phyloP scores from a whole-genome alignment of 495 filamentous ascomycete species.

The Tetracladium setigerum region DNA sequence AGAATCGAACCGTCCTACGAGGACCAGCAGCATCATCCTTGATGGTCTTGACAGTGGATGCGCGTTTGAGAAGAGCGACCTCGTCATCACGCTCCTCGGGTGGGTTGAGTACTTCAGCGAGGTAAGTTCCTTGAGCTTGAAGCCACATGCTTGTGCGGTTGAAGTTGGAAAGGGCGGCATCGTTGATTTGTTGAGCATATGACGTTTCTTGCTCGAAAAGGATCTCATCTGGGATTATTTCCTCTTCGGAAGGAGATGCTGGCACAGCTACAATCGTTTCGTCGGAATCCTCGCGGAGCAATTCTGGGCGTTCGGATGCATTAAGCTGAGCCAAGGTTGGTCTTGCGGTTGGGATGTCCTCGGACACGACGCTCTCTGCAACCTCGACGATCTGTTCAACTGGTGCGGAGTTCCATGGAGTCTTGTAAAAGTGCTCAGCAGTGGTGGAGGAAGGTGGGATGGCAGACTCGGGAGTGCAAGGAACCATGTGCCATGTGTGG shows the following conservation, averaged over 20 bases:
- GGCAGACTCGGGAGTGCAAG: constrained; percentile 31
- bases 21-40: constrained; percentile 19
- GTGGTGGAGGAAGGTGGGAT: constrained; percentile 64
- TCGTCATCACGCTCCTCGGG: constrained; percentile 38
- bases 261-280: constrained; percentile 27
- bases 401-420: constrained; percentile 59
- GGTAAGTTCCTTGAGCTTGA: constrained; percentile 66
- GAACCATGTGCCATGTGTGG: constrained; percentile 64
- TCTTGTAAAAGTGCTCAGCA: constrained; percentile 76
- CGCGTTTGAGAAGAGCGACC: constrained; percentile 21
- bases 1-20: constrained; percentile 76
- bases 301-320: constrained; percentile 10
- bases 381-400: constrained; percentile 65
- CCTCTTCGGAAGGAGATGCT: constrained; percentile 24
- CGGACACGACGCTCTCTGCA: constrained; percentile 33
- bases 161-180: constrained; percentile 55
- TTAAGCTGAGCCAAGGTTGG: constrained; percentile 22
- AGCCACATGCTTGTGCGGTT: constrained; percentile 82
- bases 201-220: constrained; percentile 61
- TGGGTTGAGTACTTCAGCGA: constrained; percentile 63
- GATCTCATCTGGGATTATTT: constrained; percentile 43
- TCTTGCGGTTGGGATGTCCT: constrained; percentile 61
- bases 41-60: constrained; percentile 11
- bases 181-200: constrained; percentile 59
- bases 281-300: constrained; percentile 14